These are phyloP conservation scores for Dicorynia guianensis DNA, from an alignment of 306 rosid genomes.

Conservation along the genomic window DNA sequence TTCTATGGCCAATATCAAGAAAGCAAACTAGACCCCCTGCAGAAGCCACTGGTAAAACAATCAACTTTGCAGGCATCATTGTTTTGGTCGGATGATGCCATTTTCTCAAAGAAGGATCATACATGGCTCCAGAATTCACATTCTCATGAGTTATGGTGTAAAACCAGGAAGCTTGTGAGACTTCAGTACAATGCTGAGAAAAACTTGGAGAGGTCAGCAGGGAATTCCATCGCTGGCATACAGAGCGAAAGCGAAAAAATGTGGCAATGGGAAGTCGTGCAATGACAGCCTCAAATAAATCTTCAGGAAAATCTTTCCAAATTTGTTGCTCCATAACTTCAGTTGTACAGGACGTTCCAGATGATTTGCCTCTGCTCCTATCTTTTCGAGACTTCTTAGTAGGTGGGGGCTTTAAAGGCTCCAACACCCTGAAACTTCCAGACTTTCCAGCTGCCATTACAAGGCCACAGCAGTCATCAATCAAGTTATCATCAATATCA, in stretches of 20 bases:
- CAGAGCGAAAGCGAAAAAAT: conserved; percentile 84
- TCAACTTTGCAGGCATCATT: conserved; percentile 59
- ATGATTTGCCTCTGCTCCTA: conserved; percentile 59
- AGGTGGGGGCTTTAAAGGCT: conserved; percentile 68
- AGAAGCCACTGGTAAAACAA: conserved; percentile 84
- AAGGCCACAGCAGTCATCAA: conserved; percentile 70
- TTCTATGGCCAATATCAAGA: conserved; percentile 69
- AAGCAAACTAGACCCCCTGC: conserved; percentile 95
- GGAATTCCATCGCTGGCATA: conserved; percentile 84
- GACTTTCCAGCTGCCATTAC: conserved; percentile 76
- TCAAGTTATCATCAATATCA: conserved; percentile 65
- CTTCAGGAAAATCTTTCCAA: conserved; percentile 92
- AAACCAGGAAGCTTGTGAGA: conserved; percentile 83
- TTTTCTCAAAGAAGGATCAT: conserved; percentile 84
- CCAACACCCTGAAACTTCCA: conserved; percentile 58
- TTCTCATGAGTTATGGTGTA: conserved; percentile 77
- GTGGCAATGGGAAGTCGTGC: conserved; percentile 86
- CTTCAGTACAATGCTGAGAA: conserved; percentile 67
- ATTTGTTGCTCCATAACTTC: conserved; percentile 77
- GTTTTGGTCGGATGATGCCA: conserved; percentile 82
- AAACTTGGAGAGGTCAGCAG: conserved; percentile 76
- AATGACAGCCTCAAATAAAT: conserved; percentile 80
- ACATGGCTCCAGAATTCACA: conserved; percentile 80
- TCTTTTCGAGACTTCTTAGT: conserved; percentile 71
- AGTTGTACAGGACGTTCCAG: conserved; percentile 48